Conservation (phyloP, 2,329 filamentous ascomycete species). For the Colletotrichum filicis region DNA sequence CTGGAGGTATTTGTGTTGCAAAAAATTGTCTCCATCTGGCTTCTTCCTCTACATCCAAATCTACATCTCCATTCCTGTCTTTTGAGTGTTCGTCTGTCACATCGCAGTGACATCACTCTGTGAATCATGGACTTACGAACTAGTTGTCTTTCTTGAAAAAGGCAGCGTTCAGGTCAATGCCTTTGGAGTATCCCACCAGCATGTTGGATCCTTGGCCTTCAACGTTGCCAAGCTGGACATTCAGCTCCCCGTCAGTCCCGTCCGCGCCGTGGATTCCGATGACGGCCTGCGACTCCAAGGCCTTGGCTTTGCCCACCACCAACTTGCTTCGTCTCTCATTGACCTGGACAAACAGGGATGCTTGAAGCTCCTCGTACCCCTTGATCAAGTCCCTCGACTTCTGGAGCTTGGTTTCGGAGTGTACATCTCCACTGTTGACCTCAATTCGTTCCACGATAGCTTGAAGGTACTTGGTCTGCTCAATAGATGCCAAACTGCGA, state of each 20-base stretch:
- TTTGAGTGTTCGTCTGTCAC: not conserved
- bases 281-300: not conserved
- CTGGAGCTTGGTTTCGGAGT: not conserved
- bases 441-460: not conserved
- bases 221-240: not conserved
- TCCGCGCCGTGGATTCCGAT: not conserved
- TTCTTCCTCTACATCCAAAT: no score
- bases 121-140: not conserved
- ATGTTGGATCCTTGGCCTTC: not conserved
- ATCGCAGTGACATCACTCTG: not conserved
- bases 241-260: not conserved
- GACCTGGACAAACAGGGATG: not conserved
- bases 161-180: not conserved
- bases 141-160: not conserved
- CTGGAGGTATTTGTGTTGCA: not conserved
- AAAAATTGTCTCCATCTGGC: not conserved
- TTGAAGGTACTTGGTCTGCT: not conserved
- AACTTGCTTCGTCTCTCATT: not conserved
- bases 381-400: not conserved
- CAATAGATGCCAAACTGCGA: not conserved
- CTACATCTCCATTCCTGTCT: no score
- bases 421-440: not conserved
- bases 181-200: not conserved
- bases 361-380: not conserved
- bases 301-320: not conserved